Evolutionary conservation across 371 early-diverging fungal species (phyloP), one percentile per base, ranked within the genome.

Genomic region (Circinella umbellata): DNA sequence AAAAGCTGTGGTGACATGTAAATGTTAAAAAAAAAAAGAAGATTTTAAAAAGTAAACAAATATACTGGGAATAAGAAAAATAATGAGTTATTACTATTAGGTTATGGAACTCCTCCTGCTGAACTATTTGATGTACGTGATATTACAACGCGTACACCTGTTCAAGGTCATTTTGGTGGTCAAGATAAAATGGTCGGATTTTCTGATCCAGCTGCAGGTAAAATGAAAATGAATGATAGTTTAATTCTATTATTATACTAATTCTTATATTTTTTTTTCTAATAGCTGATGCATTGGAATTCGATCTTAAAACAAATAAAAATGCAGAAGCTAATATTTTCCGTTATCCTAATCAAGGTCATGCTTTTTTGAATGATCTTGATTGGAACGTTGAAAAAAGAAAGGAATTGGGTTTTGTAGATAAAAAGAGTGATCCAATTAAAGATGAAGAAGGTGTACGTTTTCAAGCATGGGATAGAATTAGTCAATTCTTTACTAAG

Each of bases 331-430:
- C 76, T 15, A 68, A 64, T 38, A 78, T 85, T 35, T 81, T 79
- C 63, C 69, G 76, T 27, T 75, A 83, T 75, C 77, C 73, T 60
- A 65, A 74, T n/a, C 76, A 78, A 71, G 84, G 78, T 6, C 88
- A 88, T 60, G 88, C 84, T 8, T 88, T 88, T 69, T 78, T 86
- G 78, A 88, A 86, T 62, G 84, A 82, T 48, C 75, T 77, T 38
- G 72, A 67, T 11, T 80, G 83, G 81, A 67, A 64, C 51, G 69
- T 77, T 37, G 63, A 76, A 20, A 75, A 74, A 62, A 76, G 84
- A 38, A 82, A 80, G 51, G 79, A 75, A 61, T 67, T 80, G n/a
- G 80, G 78, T 9, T 80, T 84, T 55, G 75, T 77, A 14, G 73
- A 73, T 61, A 77, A 77, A 27, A 38, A 63, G 13, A 69, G 66